Percentiles rank a stretch among this genome's conserved stretches.
These are phyloP conservation scores for Venturiaceae sp. DNA, from an alignment of 2,329 filamentous ascomycete species.

Conservation along the genomic window DNA sequence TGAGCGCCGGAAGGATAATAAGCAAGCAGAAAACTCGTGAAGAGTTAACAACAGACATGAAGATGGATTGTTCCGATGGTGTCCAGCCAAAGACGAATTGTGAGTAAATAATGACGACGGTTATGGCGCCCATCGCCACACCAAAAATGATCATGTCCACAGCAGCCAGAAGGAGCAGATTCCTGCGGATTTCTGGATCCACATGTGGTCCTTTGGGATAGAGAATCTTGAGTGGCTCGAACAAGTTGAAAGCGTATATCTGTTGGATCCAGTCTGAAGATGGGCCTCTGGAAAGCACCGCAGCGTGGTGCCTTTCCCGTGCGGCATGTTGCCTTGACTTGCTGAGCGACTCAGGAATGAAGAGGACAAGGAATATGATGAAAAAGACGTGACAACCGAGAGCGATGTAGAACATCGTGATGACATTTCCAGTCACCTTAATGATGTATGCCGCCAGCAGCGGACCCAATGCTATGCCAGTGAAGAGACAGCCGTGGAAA, in stretches of 20 bases:
- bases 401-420: conserved; percentile 79
- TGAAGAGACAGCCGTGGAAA: conserved; percentile 81
- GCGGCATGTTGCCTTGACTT: conserved; percentile 61
- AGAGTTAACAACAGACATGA: conserved; percentile 70
- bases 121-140: conserved; percentile 68
- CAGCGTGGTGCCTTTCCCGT: conserved; percentile 53
- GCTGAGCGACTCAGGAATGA: conserved; percentile 79
- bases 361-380: conserved; percentile 58
- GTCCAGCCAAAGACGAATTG: conserved; percentile 75
- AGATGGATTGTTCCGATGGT: conserved; percentile 68
- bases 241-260: conserved; percentile 48
- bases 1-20: conserved; percentile 64
- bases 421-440: conserved; percentile 60
- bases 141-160: conserved; percentile 78
- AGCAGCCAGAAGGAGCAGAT: conserved; percentile 70
- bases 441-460: conserved; percentile 73
- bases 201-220: conserved; percentile 60
- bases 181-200: conserved; percentile 55
- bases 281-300: conserved; percentile 23
- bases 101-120: conserved; percentile 77
- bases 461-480: conserved; percentile 80
- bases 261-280: conserved; percentile 34
- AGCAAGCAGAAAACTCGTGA: conserved; percentile 69
- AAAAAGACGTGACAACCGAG: conserved; percentile 65
- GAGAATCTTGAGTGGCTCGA: conserved; percentile 69